Conservation (phyloP, 306 rosid genomes). For the Cicer bijugum region DNA sequence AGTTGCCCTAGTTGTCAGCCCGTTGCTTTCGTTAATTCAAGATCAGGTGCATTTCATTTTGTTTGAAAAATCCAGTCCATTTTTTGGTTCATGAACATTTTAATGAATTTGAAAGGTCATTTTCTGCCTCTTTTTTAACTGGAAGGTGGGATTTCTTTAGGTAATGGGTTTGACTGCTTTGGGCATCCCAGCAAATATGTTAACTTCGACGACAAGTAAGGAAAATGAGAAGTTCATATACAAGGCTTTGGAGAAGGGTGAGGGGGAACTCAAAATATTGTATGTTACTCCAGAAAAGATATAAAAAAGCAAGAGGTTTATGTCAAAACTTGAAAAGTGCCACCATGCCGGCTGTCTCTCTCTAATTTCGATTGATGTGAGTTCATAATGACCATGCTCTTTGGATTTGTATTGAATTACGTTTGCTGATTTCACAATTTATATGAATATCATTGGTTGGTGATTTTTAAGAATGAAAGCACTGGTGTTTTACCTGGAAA, state of each 20-base stretch:
- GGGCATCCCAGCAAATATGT: constrained; percentile 83
- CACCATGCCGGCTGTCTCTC: constrained; percentile 84
- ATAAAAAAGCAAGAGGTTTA: constrained; percentile 97
- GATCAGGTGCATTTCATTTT: constrained; percentile 76
- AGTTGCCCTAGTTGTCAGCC: constrained; percentile 90
- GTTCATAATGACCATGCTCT: constrained; percentile 43
- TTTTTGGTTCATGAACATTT: background rate
- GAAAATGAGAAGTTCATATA: constrained; percentile 81
- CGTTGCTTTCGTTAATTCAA: constrained; percentile 89
- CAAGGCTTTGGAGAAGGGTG: constrained; percentile 90
- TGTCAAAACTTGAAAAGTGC: constrained; percentile 98
- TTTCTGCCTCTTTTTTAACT: constrained; percentile 7
- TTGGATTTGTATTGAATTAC: constrained; percentile 29
- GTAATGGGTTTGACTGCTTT: constrained; percentile 92
- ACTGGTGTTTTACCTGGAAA: background rate
- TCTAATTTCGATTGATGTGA: constrained; percentile 86
- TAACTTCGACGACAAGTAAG: constrained; percentile 81
- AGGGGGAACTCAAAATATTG: constrained; percentile 75
- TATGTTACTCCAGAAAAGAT: constrained; percentile 97
- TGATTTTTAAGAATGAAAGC: constrained; percentile 33
- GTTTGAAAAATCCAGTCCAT: constrained; percentile 17
- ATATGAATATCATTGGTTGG: constrained; percentile 15
- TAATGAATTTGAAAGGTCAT: constrained; percentile 24
- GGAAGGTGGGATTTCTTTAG: constrained; percentile 53
- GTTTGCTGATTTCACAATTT: constrained; percentile 25